Percentiles rank a stretch among this genome's conserved stretches.
Conservation (phyloP, 805 yeast genomes). For the Ascoidea asiatica region DNA sequence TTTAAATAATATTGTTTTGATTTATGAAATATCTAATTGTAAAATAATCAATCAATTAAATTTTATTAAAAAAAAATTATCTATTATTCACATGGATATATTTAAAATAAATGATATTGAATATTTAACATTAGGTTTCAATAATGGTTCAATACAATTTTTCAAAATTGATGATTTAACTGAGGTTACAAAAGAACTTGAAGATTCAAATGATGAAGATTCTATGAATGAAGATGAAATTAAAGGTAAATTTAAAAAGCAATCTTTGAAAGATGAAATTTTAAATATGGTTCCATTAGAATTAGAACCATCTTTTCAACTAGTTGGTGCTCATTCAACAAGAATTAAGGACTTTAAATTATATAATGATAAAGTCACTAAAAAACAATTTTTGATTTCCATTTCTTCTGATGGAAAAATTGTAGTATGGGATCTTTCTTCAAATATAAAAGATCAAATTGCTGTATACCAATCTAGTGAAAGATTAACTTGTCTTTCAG, state of each 20-base stretch:
- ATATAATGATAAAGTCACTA: slow-evolving; percentile 16
- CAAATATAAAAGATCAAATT: slow-evolving; percentile 53
- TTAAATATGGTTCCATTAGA: slow-evolving; percentile 14
- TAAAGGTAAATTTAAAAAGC: background rate
- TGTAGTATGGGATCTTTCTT: slow-evolving; percentile 72
- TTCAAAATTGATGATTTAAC: slow-evolving; percentile 25
- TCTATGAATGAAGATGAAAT: slow-evolving; percentile 11
- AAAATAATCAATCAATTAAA: slow-evolving; percentile 39
- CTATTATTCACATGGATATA: slow-evolving; percentile 58
- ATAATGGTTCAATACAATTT: slow-evolving; percentile 59
- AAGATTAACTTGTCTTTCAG: slow-evolving; percentile 73
- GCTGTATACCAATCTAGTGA: slow-evolving; percentile 90
- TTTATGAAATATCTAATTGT: slow-evolving; percentile 54
- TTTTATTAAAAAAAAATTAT: slow-evolving; percentile 27
- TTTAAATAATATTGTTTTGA: slow-evolving; percentile 44
- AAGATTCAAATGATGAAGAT: slow-evolving; percentile 12
- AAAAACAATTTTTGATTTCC: slow-evolving; percentile 48
- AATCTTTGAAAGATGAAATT: slow-evolving; percentile 4
- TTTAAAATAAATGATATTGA: slow-evolving; percentile 31
- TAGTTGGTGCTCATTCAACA: slow-evolving; percentile 74
- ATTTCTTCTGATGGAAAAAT: slow-evolving; percentile 90
- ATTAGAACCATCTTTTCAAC: slow-evolving; percentile 35
- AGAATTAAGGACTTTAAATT: slow-evolving; percentile 72
- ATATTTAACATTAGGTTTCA: slow-evolving; percentile 53
- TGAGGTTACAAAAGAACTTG: slow-evolving; percentile 9